Base-by-base conservation (phyloP, 106 monocot species). In the Cymbidium sinense region DNA sequence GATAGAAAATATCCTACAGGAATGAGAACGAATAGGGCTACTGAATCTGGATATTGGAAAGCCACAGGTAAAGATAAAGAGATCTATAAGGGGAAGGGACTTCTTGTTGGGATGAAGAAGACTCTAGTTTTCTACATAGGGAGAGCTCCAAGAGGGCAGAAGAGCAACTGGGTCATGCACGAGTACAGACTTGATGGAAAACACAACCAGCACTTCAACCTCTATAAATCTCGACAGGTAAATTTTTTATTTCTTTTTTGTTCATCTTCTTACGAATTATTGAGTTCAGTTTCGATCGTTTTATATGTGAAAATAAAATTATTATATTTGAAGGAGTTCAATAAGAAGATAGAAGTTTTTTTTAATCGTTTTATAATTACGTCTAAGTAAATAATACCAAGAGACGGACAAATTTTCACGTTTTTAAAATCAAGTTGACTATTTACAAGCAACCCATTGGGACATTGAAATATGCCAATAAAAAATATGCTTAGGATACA, bases 41-140 rank as follows among this genome's bases (percentile, higher is more conserved):
- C 73, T 0, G 43, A 73, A 43, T 25, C 36, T 43, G 73, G 73
- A 13, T 73, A 73, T 43, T 73, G 73, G 73, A 73, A 73, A 35
- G 73, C 73, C 39, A 73, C 73, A 1, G 73, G 73, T 27, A 73
- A 73, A 35, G 73, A 73, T 43, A 73, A 73, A 25, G 73, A 73
- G 21, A 73, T 73, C 2, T 41, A 39, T 27, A 41, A 73, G 23
- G 41, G 73, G 43, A 19, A 23, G 73, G 37, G 19, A 17, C 9
- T 41, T 34, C 31, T 69, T 69, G 69, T 69, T 34, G 69, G 69
- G 15, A 69, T 69, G 69, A 69, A 69, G 69, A 69, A 69, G 69
- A 73, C 73, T 43, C 39, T 73, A 23, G 73, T 73, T n/a, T 73
- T 73, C 20, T 73, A 73, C 43, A 21, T 39, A 5, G 73, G 73